Evolutionary conservation across 139 green algal species (phyloP), one percentile per base, ranked within the genome.

Genomic region (Trebouxia sp.): DNA sequence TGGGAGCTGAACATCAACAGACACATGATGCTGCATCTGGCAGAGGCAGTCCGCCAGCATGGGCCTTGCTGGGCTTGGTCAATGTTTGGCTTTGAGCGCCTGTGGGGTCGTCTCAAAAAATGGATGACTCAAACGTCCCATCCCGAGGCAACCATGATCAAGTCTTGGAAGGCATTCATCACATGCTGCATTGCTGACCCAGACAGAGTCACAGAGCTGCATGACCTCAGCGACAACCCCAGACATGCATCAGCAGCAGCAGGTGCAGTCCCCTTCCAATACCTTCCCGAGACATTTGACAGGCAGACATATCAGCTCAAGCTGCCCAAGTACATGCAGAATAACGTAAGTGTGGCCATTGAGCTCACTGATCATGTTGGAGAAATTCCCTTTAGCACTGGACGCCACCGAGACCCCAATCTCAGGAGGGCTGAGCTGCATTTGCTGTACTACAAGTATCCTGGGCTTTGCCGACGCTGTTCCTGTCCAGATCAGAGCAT

Each of bases 1-100:
- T 77, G 67, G 67, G 67, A 77, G 67, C 67, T 77, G 26, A 37
- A 77, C 43, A 14, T 77, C 12, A 77, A 77, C 37, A 41, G 67
- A 20, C 37, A 77, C 37, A 41, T 50, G 28, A 51, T 77, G 35
- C 9, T 77, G 17, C 67, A 77, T 37, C 67, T 77, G 14, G 67
- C 37, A 12, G 65, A 42, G n/a, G 15, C 30, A 24, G 12, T 75
- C 8, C 65, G 30, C 24, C 7, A 24, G 8, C n/a, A 75, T 28
- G 65, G 65, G 17, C 65, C 65, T 14, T 53, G 41, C 15, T 78
- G 42, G 70, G 8, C 5, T 12, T 62, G 41, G 22, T 55, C 42
- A 35, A 78, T 78, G 70, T 62, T 50, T 32, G 32, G 42, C 20
- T 65, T 43, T 53, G 70, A 78, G 70, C 41, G 70, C 3, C 42